Evolutionary conservation across 441 rosid species (phyloP), one percentile per base, ranked within the genome.

Genomic region (Erodium trifolium): DNA sequence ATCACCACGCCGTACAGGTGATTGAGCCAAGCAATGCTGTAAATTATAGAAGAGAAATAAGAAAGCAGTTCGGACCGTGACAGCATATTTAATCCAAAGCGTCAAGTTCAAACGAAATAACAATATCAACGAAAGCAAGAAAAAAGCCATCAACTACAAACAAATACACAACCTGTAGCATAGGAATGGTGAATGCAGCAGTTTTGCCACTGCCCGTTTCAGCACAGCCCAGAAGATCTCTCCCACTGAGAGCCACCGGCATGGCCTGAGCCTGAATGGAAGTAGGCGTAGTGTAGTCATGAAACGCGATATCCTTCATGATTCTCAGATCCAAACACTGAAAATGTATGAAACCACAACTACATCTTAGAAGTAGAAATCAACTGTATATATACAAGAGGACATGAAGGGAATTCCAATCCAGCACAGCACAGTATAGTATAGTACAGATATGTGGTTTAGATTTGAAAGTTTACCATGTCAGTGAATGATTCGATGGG

Each of bases 401-500:
- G 55, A 3, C 10, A 5, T 49, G 55, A 49, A 49, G 27, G 16
- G 5, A 14, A 13, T 34, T 34, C 37, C 37, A 49, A 49, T 49
- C 55, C 14, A 49, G 55, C 13, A 0, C 14, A 49, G 55, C 13
- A 0, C 55, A 13, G 55, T 34, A 34, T 5, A 34, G 5, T 5
- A 37, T 7, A 37, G 1, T 4, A 37, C 41, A 37, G 41, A 4
- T 8, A 37, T 37, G 41, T 37, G 41, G 41, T 37, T 37, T 37
- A 37, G 41, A 37, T 37, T 37, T 5, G 9, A 7, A 37, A 37
- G 41, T 7, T 37, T 69, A 77, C 83, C 83, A 80, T 80, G 63
- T 80, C 83, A 7, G 72, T 66, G 39, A 80, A 80, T 12, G 83
- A 74, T 69, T 80, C 80, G 39, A 74, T 63, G 1, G 83, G 80